Conservation (phyloP, 139 green algal genomes). For the Raphidocelis subcapitata region DNA sequence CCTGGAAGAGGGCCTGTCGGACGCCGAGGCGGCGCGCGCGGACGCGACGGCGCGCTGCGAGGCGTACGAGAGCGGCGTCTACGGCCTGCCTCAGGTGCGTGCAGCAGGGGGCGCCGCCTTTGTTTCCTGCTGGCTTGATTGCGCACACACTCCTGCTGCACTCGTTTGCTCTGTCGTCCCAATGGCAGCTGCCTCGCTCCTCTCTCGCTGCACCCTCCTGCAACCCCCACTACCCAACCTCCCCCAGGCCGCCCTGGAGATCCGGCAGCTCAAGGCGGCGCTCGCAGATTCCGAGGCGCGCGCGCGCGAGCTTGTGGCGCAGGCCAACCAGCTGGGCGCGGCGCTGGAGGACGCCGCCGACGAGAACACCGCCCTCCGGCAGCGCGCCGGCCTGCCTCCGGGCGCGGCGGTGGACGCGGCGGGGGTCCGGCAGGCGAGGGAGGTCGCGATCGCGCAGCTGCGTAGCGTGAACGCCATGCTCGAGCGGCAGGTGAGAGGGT, state of each 20-base stretch:
- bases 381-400: constrained; percentile 37
- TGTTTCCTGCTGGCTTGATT: too few species aligned
- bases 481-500: constrained; percentile 48
- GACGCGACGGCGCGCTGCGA: constrained; percentile 30
- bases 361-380: constrained; percentile 59
- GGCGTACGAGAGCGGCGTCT: constrained; percentile 65
- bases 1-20: constrained; percentile 14
- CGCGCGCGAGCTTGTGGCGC: background rate
- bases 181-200: too few species aligned
- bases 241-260: constrained; percentile 56
- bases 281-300: constrained; percentile 42
- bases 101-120: too few species aligned
- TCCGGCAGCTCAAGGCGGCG: constrained; percentile 53
- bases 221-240: too few species aligned
- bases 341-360: constrained; percentile 59
- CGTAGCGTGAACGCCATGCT: constrained; percentile 56
- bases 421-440: constrained; percentile 59
- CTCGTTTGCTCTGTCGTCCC: too few species aligned
- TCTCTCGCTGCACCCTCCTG: too few species aligned
- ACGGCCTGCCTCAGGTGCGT: constrained; percentile 58
- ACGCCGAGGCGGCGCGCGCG: constrained; percentile 24
- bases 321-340: constrained; percentile 38
- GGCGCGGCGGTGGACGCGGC: constrained; percentile 43
- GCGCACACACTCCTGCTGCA: too few species aligned
- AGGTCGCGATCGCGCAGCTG: constrained; percentile 60